These are phyloP conservation scores for Dacryopinax primogenitus DNA, from an alignment of 768 basidiomycete genomes.

Conservation along the genomic window DNA sequence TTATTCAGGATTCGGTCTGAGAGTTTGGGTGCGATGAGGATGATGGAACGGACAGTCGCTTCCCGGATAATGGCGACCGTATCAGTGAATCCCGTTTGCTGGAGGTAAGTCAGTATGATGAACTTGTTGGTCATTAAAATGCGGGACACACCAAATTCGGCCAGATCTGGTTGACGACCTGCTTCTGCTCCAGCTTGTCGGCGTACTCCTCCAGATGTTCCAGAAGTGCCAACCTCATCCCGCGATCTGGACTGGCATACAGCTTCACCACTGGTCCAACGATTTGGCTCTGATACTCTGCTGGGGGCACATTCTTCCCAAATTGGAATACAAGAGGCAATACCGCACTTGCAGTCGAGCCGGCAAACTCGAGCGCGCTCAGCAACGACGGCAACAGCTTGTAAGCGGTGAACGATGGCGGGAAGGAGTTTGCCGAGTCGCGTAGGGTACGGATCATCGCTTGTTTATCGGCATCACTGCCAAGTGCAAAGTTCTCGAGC, in stretches of 20 bases:
- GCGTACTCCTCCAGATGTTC: slow-evolving; percentile 74
- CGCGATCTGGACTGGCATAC: slow-evolving; percentile 80
- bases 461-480: slow-evolving; percentile 67
- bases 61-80: slow-evolving; percentile 90
- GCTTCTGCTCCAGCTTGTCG: slow-evolving; percentile 75
- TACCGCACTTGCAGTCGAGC: slow-evolving; percentile 60
- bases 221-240: slow-evolving; percentile 84
- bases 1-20: slow-evolving; percentile 90
- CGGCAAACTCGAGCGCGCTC: slow-evolving; percentile 64
- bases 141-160: slow-evolving; percentile 61
- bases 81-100: slow-evolving; percentile 95
- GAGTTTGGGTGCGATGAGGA: slow-evolving; percentile 76
- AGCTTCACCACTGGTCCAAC: slow-evolving; percentile 74
- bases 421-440: slow-evolving; percentile 68
- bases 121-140: not conserved
- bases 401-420: slow-evolving; percentile 69
- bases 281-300: slow-evolving; percentile 43
- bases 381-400: slow-evolving; percentile 80
- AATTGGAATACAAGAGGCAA: slow-evolving; percentile 76
- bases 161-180: slow-evolving; percentile 79
- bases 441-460: slow-evolving; percentile 59
- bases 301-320: slow-evolving; percentile 51
- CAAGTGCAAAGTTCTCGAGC: slow-evolving; percentile 71
- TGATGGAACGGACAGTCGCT: slow-evolving; percentile 81
- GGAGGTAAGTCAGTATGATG: not conserved